Base-by-base conservation (phyloP, 768 basidiomycete genomes). In the Auriscalpium orientale region DNA sequence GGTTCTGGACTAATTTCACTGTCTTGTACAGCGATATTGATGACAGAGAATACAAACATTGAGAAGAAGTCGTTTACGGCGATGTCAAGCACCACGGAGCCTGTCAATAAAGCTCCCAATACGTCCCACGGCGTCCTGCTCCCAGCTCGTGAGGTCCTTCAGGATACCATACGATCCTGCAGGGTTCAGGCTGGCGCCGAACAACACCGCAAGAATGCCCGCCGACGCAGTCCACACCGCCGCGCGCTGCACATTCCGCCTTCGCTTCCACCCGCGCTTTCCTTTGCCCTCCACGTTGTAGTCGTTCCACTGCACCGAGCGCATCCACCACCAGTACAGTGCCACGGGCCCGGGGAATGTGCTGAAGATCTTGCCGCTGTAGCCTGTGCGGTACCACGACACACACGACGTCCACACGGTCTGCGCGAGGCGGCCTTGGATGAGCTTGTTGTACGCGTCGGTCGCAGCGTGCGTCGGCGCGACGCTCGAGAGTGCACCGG, bases 391-490 rank as follows among this genome's bases (percentile, higher is more conserved):
- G 64, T 84, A 84, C 63, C 77, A 83, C 47, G 81, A 83, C 34
- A 68, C 63, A 67, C 82, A 83, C 20, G 76, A 73, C 38, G 73
- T 73, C 76, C 79, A 83, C 52, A 82, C 80, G 36, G 79, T 78
- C 22, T 59, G 70, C 53, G 65, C 60, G 48, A 84, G 68, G 38
- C 79, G 74, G 20, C 62, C 62, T 60, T 80, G 79, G 56, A 85
- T 57, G 76, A 76, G 77, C 43, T 62, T 66, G 56, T 84, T 81
- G 66, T 84, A 84, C 53, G 67, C 62, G 46, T 75, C 72, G 35
- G 77, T 76, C 8, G 75, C 77, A 21, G 75, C 69, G 43, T 74
- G 67, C 33, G 66, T 76, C 12, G 83, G 71, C 58, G 77, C 77
- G 56, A 83, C 74, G 10, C 79, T 78, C 64, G 73, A 75, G 21